Evolutionary conservation across 768 basidiomycete species (phyloP), one percentile per base, ranked within the genome.

Genomic region (Lentinula edodes): DNA sequence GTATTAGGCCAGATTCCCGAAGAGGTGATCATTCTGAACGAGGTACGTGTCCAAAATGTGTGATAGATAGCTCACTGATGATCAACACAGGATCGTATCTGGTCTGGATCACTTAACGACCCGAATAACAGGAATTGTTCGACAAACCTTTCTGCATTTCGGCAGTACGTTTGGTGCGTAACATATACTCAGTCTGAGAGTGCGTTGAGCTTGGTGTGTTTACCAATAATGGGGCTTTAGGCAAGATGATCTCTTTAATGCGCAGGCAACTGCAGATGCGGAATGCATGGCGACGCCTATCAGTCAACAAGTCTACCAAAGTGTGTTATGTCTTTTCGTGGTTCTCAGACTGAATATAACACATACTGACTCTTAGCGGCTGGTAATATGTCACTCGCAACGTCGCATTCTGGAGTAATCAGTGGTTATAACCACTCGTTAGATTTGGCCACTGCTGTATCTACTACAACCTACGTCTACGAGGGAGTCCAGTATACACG

Each of bases 91-190:
- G 58, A 60, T 51, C 58, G 58, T 23, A 60, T 60, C 0, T 60
- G 58, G 58, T 60, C 58, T 6, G 58, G 58, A 16, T 60, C 58
- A 39, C 23, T 60, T 20, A 60, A 60, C 41, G 58, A 60, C 36
- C 58, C 58, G 8, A 51, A 60, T 39, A 50, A 60, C 16, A 60
- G 39, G 13, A 60, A 60, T 28, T 60, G 58, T 20, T 9, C 58
- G 9, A n/a, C 13, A 12, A 16, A 16, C 16, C 38, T 60, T 15
- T 32, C 58, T 23, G 32, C 45, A 6, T 38, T 60, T 16, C 42
- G 58, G 35, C 48, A 60, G 36, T 60, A 35, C 18, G 48, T 60
- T 51, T 60, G 58, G 58, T 60, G 10, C 18, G 58, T 60, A 38
- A 8, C 23, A 2, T 42, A 16, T 41, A 9, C 12, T 15, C 6